These are phyloP conservation scores for Globisporangium takayamanum DNA, from an alignment of 352 stramenopile species.

Conservation along the genomic window DNA sequence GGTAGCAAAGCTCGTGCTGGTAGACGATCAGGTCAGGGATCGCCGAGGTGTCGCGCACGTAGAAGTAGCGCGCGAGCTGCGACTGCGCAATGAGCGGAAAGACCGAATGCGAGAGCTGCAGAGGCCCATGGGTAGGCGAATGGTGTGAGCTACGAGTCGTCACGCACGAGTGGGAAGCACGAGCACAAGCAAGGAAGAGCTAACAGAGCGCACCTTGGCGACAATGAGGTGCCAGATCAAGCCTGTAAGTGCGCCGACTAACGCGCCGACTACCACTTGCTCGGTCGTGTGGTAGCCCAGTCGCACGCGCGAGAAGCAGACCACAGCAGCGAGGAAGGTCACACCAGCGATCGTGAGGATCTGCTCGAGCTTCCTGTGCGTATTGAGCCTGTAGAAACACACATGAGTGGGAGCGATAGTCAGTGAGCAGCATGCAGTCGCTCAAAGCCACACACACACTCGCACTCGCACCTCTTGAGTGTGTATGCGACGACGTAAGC, in stretches of 20 bases:
- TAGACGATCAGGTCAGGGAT: slow-evolving; percentile 77
- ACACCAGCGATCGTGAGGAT: slow-evolving; percentile 45
- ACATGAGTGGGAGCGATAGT: background rate
- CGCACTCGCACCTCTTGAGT: slow-evolving; percentile 30
- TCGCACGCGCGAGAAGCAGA: slow-evolving; percentile 69
- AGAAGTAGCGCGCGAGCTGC: slow-evolving; percentile 47
- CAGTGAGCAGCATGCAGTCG: background rate
- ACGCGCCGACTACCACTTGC: slow-evolving; percentile 56
- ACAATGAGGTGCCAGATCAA: slow-evolving; percentile 49
- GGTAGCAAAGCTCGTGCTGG: slow-evolving; percentile 53
- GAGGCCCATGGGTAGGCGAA: background rate
- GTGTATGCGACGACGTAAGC: slow-evolving; percentile 70
- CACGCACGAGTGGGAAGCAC: background rate
- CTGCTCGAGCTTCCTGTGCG: slow-evolving; percentile 51
- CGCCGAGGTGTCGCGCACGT: slow-evolving; percentile 63
- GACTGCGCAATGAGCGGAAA: slow-evolving; percentile 54
- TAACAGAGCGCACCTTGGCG: slow-evolving; percentile 15
- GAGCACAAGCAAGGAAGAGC: background rate
- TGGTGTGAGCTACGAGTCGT: background rate
- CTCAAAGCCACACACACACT: background rate
- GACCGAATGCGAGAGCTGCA: slow-evolving; percentile 38
- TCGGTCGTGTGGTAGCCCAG: slow-evolving; percentile 73
- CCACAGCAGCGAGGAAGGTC: slow-evolving; percentile 36
- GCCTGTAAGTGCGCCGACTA: slow-evolving; percentile 38
- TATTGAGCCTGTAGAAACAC: slow-evolving; percentile 30